Conservation (phyloP, 495 filamentous ascomycete species). For the Podospora australis region DNA sequence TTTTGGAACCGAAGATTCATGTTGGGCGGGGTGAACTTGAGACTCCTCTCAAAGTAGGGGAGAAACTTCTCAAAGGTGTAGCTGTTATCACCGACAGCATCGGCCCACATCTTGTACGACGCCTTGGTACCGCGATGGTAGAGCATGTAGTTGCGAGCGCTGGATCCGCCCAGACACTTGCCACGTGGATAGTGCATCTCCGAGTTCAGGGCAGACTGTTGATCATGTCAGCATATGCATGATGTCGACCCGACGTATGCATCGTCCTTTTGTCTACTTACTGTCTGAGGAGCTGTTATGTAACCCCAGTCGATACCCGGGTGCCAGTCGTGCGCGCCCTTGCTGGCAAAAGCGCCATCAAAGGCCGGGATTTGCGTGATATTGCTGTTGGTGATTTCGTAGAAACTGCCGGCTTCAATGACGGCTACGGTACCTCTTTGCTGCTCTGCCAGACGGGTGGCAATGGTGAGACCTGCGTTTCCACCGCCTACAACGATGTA, state of each 20-base stretch:
- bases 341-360: slow-evolving; percentile 7
- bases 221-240: too few relatives aligned
- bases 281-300: slow-evolving; percentile 30
- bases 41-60: slow-evolving; percentile 37
- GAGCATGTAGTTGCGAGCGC: slow-evolving; percentile 48
- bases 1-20: slow-evolving; percentile 18
- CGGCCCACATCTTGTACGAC: slow-evolving; percentile 43
- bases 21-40: slow-evolving; percentile 28
- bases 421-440: slow-evolving; percentile 27
- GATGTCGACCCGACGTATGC: too few relatives aligned
- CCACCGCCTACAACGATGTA: slow-evolving; percentile 48
- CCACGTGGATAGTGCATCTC: slow-evolving; percentile 37
- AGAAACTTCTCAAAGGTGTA: slow-evolving; percentile 41
- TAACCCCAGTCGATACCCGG: slow-evolving; percentile 48
- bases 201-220: too few relatives aligned
- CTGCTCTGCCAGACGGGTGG: slow-evolving; percentile 41
- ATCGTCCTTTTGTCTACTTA: too few relatives aligned
- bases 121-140: slow-evolving; percentile 33
- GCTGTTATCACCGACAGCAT: slow-evolving; percentile 35
- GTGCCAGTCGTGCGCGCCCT: slow-evolving; percentile 12
- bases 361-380: slow-evolving; percentile 35
- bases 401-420: slow-evolving; percentile 53
- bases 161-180: slow-evolving; percentile 40
- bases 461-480: slow-evolving; percentile 45
- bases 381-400: slow-evolving; percentile 45